phyloP scores from a whole-genome alignment of 306 rosid species.

The Quercus parvula region DNA sequence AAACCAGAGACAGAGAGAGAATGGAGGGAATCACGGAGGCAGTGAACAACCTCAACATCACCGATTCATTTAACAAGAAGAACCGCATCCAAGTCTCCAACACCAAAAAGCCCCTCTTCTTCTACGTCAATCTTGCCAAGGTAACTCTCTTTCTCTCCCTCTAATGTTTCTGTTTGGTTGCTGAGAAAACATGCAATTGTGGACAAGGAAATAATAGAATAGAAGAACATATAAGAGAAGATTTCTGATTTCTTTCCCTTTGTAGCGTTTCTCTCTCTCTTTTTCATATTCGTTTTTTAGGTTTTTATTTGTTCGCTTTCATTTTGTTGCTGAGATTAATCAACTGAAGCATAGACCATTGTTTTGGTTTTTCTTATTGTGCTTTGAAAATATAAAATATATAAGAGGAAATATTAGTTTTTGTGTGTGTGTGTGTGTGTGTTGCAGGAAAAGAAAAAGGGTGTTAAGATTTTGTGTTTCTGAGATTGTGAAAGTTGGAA shows the following conservation, averaged over 20 bases:
- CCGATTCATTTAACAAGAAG: conserved; percentile 44
- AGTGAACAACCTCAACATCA: conserved; percentile 44
- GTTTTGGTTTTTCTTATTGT: no score
- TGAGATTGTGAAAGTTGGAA: neutral
- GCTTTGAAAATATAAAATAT: no score
- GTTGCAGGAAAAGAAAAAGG: neutral
- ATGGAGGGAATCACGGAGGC: conserved; percentile 62
- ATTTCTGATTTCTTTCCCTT: neutral
- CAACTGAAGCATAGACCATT: no score
- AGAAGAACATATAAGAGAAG: neutral
- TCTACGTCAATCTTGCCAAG: conserved; percentile 77
- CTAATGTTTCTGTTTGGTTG: neutral
- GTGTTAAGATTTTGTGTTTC: neutral
- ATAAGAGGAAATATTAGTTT: no score
- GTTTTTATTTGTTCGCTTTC: no score
- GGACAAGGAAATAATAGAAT: neutral
- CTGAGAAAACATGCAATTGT: neutral
- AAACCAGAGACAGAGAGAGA: no score
- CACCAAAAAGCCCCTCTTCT: conserved; percentile 73
- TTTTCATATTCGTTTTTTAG: neutral
- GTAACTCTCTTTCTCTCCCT: conserved; percentile 4
- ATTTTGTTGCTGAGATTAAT: no score
- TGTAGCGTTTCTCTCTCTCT: neutral
- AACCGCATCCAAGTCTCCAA: conserved; percentile 79
- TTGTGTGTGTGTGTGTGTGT: neutral